phyloP scores from a whole-genome alignment of 345 rosid genomes.

The Trapa incisa region DNA sequence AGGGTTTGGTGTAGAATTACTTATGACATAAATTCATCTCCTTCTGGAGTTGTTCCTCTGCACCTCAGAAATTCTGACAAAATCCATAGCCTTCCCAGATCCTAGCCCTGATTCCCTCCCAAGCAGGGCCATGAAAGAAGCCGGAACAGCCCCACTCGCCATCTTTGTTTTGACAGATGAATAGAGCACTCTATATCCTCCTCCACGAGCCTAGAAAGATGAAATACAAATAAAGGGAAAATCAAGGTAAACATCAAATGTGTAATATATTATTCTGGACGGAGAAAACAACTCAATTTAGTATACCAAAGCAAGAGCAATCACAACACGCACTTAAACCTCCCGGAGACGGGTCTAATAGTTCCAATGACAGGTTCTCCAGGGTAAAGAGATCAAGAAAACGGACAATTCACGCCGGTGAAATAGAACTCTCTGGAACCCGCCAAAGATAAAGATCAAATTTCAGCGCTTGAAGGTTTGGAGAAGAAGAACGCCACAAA shows the following conservation, averaged over 20 bases:
- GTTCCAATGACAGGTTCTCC: no score
- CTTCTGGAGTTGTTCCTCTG: conserved; percentile 35
- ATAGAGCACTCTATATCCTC: conserved; percentile 8
- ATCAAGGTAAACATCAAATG: not conserved
- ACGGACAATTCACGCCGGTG: not conserved
- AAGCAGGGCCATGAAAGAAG: conserved; percentile 58
- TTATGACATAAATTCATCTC: conserved; percentile 38
- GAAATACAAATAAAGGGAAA: not conserved
- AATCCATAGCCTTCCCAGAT: conserved; percentile 40
- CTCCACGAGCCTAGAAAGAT: conserved; percentile 8
- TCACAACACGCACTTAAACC: not conserved
- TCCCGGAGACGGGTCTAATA: not conserved
- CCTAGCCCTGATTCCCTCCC: conserved; percentile 44
- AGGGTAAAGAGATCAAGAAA: no score
- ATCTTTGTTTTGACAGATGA: conserved; percentile 14
- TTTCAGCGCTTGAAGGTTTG: not conserved
- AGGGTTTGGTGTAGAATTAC: conserved; percentile 48
- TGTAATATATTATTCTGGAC: not conserved
- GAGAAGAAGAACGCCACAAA: not conserved
- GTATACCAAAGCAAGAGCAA: not conserved
- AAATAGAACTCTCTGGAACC: not conserved
- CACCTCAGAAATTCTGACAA: conserved; percentile 54
- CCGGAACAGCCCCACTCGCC: conserved; percentile 67
- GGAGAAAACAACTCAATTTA: not conserved
- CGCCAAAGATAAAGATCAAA: not conserved